Evolutionary conservation across 2,329 filamentous ascomycete genomes (phyloP), one percentile per base, ranked within the genome.

Genomic region (Pseudomassariella vexata): DNA sequence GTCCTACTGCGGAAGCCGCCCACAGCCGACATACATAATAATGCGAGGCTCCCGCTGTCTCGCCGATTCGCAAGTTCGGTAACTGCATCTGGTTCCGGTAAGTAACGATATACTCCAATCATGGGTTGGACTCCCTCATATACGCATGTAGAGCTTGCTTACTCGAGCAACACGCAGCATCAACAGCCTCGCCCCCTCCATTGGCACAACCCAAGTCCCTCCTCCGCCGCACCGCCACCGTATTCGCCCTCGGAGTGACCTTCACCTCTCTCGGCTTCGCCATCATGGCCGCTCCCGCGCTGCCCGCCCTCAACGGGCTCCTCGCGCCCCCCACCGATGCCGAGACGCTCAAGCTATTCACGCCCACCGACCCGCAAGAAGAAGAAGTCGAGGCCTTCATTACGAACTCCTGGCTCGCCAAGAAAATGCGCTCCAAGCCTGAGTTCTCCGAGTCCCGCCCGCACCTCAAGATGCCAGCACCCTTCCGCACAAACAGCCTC

Each of bases 401-500:
- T 56, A 74, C 79, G 50, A 73, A 68, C 27, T 87, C 92, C 62
- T 82, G 86, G 1, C 56, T 94, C n/a, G 72, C 82, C 5, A 55
- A 68, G n/a, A 66, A 73, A 24, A 66, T 96, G 30, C 81, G 89
- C 28, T 59, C 60, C 12, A 70, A 84, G 47, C 66, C 78, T 1
- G 73, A 74, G 17, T 83, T 82, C 57, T 72, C 66, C 20, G 88
- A 94, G 57, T 82, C 82, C 20, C 76, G 92, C 24, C 90, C 90
- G 9, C 87, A 95, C 54, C 66, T 95, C 54, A 92, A 89, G 60
- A 83, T 95, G 51, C 88, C 90, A 0, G 65, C 69, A 17, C 59
- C 69, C 3, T 71, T 87, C 56, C 77, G 84, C 23, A 60, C 62
- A 3, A 79, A 86, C 53, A 94, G 82, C 58, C 69, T 98, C 32